phyloP scores from a whole-genome alignment of 106 monocot genomes.

The Dendrobium officinale region DNA sequence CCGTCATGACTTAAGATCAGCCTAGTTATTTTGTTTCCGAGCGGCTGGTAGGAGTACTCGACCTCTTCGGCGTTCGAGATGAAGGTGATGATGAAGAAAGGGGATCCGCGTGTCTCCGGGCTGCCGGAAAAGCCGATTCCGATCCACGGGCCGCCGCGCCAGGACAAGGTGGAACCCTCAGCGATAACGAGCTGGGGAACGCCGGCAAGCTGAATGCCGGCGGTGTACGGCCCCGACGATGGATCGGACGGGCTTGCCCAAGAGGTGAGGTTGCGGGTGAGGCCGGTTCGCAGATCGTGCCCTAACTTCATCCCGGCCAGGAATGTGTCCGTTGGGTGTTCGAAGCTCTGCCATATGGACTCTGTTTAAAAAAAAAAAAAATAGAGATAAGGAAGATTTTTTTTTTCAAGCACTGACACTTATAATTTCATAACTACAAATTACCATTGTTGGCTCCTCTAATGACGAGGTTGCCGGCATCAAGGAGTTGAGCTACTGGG shows the following conservation, averaged over 20 bases:
- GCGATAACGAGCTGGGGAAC: not conserved
- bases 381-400: no score
- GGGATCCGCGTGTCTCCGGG: not conserved
- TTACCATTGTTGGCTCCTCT: not conserved
- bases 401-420: no score
- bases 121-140: constrained; percentile 10
- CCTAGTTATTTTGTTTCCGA: not conserved
- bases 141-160: constrained; percentile 17
- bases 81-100: constrained; percentile 2
- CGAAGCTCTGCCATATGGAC: constrained; percentile 31
- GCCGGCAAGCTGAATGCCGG: not conserved
- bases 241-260: constrained; percentile 22
- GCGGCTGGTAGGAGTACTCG: not conserved
- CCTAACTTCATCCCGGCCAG: constrained; percentile 18
- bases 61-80: constrained; percentile 16
- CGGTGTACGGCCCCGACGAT: constrained; percentile 14
- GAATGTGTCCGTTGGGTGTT: constrained; percentile 31
- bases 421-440: no score
- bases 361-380: no score
- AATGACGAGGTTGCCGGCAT: constrained; percentile 11
- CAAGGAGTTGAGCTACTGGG: constrained; percentile 1
- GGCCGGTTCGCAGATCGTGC: not conserved
- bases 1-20: constrained; percentile 12
- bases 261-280: not conserved
- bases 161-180: not conserved